Conservation (phyloP, 2,329 filamentous ascomycete genomes). For the Penicillium decumbens region DNA sequence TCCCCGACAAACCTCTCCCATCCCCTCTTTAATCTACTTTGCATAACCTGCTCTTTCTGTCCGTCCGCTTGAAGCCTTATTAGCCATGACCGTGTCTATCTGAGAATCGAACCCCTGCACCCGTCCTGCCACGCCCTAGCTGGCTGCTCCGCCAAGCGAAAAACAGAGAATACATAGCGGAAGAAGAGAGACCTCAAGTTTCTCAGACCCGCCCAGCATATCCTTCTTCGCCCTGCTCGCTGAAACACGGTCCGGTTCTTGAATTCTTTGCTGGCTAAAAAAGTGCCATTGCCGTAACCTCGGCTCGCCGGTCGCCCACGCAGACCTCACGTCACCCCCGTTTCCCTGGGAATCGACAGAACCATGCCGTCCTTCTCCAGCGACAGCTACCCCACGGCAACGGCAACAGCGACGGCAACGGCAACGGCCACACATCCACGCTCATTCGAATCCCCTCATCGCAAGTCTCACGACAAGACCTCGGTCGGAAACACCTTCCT, state of each 20-base stretch:
- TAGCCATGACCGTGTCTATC: conserved; percentile 15
- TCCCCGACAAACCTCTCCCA: conserved; percentile 7
- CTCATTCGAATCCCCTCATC: conserved; percentile 39
- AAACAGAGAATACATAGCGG: neutral
- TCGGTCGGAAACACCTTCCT: conserved; percentile 45
- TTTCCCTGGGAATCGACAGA: conserved; percentile 13
- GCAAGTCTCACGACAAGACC: conserved; percentile 44
- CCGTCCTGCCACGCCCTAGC: conserved; percentile 8
- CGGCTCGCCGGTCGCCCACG: conserved; percentile 27
- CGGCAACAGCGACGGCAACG: conserved; percentile 18
- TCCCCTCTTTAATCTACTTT: neutral
- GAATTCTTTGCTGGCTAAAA: conserved; percentile 19
- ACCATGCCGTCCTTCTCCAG: conserved; percentile 41
- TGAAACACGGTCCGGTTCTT: conserved; percentile 19
- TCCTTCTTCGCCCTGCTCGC: conserved; percentile 4
- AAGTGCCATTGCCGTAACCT: conserved; percentile 21
- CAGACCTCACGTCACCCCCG: conserved; percentile 30
- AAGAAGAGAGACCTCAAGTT: neutral
- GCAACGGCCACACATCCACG: conserved; percentile 35
- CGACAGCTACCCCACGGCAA: conserved; percentile 32
- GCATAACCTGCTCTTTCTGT: neutral
- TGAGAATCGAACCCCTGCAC: conserved; percentile 8
- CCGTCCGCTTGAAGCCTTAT: neutral
- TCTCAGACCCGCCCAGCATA: conserved; percentile 2
- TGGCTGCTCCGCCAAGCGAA: conserved; percentile 4